Evolutionary conservation across 352 stramenopile species (phyloP), one percentile per base, ranked within the genome.

Genomic region (Pythium graminicola): DNA sequence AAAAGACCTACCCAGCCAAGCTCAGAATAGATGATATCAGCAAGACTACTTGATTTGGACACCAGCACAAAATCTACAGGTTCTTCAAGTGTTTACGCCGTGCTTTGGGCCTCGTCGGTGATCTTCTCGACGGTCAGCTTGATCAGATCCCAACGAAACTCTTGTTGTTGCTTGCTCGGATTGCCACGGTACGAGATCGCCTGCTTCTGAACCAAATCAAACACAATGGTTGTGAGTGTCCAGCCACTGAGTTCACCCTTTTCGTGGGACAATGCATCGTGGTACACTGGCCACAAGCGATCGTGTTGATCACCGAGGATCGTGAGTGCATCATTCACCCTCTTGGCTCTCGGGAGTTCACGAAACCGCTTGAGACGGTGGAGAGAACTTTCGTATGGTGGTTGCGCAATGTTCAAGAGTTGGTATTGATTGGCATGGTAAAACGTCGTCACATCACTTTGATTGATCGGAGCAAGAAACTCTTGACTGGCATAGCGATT

Each of bases 401-500:
- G 79, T 45, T 89, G 79, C 11, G 60, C 17, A 26, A 87, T 70
- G 22, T 69, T 58, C 32, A 89, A 60, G 1, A 74, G 72, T 59
- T 87, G 76, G 50, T 89, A 89, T 60, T 89, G 79, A 26, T 89
- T 89, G 2, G 76, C 73, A 23, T 87, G 79, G 57, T 85, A 89
- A 50, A 77, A 85, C 7, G 71, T 61, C 1, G 60, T 51, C 5
- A 80, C 63, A 1, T 62, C 45, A 13, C 22, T 47, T n/a, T 17
- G 36, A 16, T 54, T 38, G 40, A 24, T 9, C 6, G 57, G 46
- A 16, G 36, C 19, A 0, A 60, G 19, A 29, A 64, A 75, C 45
- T 86, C 73, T 39, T 81, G 65, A 17, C 81, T 56, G 5, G 60
- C 57, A 22, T 76, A 54, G 27, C 76, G 79, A 46, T 83, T 67